These are phyloP conservation scores for Paspalum notatum DNA, from an alignment of 176 grass and related monocot genomes.

Conservation along the genomic window DNA sequence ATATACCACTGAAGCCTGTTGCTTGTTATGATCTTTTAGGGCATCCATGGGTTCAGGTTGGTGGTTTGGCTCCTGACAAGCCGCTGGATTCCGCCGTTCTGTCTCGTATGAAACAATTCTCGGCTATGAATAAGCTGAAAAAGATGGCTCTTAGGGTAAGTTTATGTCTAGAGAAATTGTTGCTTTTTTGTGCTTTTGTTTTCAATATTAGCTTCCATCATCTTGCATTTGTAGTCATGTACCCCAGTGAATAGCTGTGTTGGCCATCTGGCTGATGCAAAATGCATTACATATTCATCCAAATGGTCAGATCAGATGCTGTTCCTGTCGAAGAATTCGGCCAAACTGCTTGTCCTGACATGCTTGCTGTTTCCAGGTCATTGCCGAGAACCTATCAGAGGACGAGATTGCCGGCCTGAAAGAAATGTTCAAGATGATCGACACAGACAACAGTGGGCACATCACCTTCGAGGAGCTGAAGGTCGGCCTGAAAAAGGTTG, in stretches of 20 bases:
- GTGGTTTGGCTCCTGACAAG: conserved; percentile 78
- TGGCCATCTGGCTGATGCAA: conserved; percentile 19
- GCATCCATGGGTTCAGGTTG: conserved; percentile 94
- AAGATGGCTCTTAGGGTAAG: conserved; percentile 91
- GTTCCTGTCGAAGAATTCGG: background rate
- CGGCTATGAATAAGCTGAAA: conserved; percentile 93
- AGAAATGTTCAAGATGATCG: conserved; percentile 96
- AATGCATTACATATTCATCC: background rate
- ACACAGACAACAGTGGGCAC: conserved; percentile 76
- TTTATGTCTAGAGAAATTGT: background rate
- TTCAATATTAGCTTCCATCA: background rate
- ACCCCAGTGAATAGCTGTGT: background rate
- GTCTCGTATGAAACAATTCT: conserved; percentile 91
- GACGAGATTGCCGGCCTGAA: conserved; percentile 87
- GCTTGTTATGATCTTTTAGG: conserved; percentile 40
- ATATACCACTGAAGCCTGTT: background rate
- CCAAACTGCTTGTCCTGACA: conserved; percentile 17
- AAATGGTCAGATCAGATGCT: background rate
- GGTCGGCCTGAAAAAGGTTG: conserved; percentile 68
- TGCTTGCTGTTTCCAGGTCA: conserved; percentile 52
- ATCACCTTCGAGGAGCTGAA: conserved; percentile 90
- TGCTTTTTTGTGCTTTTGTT: background rate
- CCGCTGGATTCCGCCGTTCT: conserved; percentile 86
- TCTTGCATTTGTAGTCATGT: conserved; percentile 21
- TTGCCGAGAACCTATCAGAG: conserved; percentile 77